Percentiles rank a stretch among this genome's conserved stretches.
Evolutionary conservation across 345 rosid species (phyloP).

Genomic region (Pugionium cornutum): DNA sequence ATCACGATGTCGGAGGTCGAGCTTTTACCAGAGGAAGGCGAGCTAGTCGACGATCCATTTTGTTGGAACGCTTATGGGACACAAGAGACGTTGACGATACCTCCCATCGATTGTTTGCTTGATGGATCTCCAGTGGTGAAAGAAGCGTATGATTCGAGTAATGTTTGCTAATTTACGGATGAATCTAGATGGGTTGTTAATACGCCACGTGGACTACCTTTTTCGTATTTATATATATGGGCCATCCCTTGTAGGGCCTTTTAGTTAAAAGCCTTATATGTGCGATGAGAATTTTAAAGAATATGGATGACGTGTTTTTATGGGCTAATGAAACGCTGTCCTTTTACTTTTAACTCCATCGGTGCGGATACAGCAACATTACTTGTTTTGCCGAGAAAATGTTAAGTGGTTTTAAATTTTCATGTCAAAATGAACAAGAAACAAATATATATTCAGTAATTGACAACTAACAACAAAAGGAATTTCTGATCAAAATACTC

Average conservation of each 20-base stretch:
- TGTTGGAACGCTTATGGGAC: constrained; percentile 97
- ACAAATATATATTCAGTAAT: not conserved
- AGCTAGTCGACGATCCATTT: constrained; percentile 88
- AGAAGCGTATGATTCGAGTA: constrained; percentile 40
- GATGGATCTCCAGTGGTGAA: constrained; percentile 68
- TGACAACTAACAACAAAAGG: constrained; percentile 9
- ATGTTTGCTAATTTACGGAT: constrained; percentile 45
- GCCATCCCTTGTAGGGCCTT: constrained; percentile 70
- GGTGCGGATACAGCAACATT: too few species aligned
- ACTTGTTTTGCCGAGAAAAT: too few species aligned
- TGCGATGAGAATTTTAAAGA: constrained; percentile 52
- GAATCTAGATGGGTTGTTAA: not conserved
- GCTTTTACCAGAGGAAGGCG: constrained; percentile 83
- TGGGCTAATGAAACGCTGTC: not conserved
- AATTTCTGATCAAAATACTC: not conserved
- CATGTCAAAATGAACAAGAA: not conserved
- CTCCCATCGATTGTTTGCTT: constrained; percentile 73
- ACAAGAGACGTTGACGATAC: constrained; percentile 77
- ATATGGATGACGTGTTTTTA: not conserved
- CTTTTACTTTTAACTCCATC: too few species aligned
- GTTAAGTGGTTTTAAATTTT: too few species aligned
- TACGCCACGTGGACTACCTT: constrained; percentile 6
- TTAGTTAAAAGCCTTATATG: constrained; percentile 59
- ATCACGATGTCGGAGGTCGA: constrained; percentile 90
- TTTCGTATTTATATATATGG: constrained; percentile 24